A percentile compares a stretch with the other conserved stretches of the same genome.
These are phyloP conservation scores for Podospora appendiculata DNA, from an alignment of 495 filamentous ascomycete genomes.

Conservation along the genomic window DNA sequence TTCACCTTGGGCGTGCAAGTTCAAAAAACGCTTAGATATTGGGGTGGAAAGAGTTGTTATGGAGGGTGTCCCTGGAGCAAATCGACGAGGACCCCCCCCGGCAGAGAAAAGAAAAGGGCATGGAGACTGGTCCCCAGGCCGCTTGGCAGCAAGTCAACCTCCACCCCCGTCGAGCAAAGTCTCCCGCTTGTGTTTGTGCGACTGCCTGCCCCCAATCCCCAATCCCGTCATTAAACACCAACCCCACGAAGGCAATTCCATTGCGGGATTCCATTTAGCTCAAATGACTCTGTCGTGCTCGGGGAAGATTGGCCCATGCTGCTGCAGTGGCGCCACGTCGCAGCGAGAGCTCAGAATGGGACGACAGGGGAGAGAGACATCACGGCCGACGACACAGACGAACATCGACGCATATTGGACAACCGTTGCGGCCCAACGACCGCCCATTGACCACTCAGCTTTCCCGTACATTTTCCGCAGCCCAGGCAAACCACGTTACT, in stretches of 20 bases:
- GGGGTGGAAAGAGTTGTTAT: slow-evolving; percentile 3
- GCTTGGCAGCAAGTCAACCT: not conserved
- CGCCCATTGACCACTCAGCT: not conserved
- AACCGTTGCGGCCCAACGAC: slow-evolving; percentile 9
- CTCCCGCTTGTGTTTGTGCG: slow-evolving; percentile 3
- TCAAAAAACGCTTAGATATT: slow-evolving; percentile 3
- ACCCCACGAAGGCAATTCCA: slow-evolving; percentile 18
- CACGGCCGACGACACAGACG: not conserved
- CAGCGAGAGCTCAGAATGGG: slow-evolving; percentile 19
- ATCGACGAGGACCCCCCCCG: slow-evolving; percentile 5
- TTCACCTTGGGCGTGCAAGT: not conserved
- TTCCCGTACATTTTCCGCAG: not conserved
- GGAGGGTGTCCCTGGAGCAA: slow-evolving; percentile 16
- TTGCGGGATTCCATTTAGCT: slow-evolving; percentile 31
- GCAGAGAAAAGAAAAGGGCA: slow-evolving; percentile 1
- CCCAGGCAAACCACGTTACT: slow-evolving; percentile 11
- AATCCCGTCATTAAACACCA: slow-evolving; percentile 7
- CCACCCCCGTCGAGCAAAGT: not conserved
- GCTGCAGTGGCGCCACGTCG: slow-evolving; percentile 46
- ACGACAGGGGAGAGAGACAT: slow-evolving; percentile 5
- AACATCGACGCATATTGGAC: not conserved
- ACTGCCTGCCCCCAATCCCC: not conserved
- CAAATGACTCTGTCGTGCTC: slow-evolving; percentile 25
- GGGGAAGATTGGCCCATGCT: slow-evolving; percentile 26
- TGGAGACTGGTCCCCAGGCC: slow-evolving; percentile 1